Evolutionary conservation across 176 grass and related monocot species (phyloP).

Genomic region (Elaeis guineensis): DNA sequence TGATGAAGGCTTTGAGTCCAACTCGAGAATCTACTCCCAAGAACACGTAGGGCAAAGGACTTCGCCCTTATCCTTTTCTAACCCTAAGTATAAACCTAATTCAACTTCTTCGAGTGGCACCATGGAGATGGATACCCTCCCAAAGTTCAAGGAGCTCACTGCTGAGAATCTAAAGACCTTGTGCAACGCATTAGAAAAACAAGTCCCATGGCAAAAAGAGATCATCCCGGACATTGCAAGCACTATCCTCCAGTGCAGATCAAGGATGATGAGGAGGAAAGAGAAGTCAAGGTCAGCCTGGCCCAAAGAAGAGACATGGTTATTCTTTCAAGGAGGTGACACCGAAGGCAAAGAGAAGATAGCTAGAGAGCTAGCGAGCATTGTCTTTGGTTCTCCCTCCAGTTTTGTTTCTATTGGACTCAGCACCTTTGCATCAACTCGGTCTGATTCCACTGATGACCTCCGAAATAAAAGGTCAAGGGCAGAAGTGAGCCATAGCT

Average conservation of each 20-base stretch:
- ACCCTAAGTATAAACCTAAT: slow-evolving; percentile 27
- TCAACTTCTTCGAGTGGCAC: slow-evolving; percentile 27
- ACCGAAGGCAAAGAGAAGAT: slow-evolving; percentile 52
- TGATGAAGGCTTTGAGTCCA: not conserved
- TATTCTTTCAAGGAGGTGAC: slow-evolving; percentile 75
- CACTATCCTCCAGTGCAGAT: slow-evolving; percentile 55
- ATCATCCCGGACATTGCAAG: slow-evolving; percentile 56
- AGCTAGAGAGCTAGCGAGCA: slow-evolving; percentile 53
- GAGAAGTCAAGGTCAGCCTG: slow-evolving; percentile 22
- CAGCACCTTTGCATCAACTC: slow-evolving; percentile 6
- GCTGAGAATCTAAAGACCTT: slow-evolving; percentile 79
- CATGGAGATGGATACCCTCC: slow-evolving; percentile 3
- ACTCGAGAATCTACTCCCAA: not conserved
- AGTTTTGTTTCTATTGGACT: slow-evolving; percentile 36
- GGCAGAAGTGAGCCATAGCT: slow-evolving; percentile 11
- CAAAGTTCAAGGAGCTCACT: slow-evolving; percentile 76
- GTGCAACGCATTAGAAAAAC: slow-evolving; percentile 47
- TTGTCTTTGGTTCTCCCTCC: slow-evolving; percentile 50
- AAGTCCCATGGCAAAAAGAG: slow-evolving; percentile 29
- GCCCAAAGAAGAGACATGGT: slow-evolving; percentile 43
- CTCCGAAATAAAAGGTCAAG: slow-evolving; percentile 35
- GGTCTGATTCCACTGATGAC: slow-evolving; percentile 32
- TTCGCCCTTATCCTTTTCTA: slow-evolving; percentile 1
- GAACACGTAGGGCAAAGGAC: not conserved
- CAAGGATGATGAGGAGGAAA: slow-evolving; percentile 44